phyloP scores from a whole-genome alignment of 768 basidiomycete genomes.

The Rhodosporidiobolus odoratus region DNA sequence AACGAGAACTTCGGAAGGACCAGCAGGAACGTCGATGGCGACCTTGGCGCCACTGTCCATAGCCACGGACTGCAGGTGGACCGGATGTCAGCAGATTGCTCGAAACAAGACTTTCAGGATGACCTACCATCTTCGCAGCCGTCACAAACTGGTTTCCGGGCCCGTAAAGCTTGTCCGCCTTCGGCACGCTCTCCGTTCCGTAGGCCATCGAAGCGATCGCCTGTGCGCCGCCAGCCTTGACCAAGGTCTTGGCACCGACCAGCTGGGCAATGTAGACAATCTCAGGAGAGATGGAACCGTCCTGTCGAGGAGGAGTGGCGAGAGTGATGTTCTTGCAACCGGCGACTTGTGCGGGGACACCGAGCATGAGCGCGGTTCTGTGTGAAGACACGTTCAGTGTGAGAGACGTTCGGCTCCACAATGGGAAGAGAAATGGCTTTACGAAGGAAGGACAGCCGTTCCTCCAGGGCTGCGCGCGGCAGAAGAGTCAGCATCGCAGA shows the following conservation, averaged over 20 bases:
- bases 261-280: conserved; percentile 93
- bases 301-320: conserved; percentile 88
- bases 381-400: background rate
- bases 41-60: conserved; percentile 96
- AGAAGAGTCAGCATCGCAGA: background rate
- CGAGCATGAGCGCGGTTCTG: conserved; percentile 88
- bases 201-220: conserved; percentile 95
- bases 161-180: conserved; percentile 99
- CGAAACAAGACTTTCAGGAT: background rate
- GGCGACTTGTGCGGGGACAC: conserved; percentile 94
- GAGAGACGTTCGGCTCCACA: background rate
- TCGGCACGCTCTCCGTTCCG: conserved; percentile 88
- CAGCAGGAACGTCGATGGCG: conserved; percentile 98
- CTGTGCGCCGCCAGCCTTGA: conserved; percentile 94
- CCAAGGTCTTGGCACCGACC: conserved; percentile 79
- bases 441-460: conserved; percentile 85
- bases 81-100: background rate
- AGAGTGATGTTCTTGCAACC: conserved; percentile 86
- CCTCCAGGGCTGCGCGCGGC: conserved; percentile 63
- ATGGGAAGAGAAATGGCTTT: background rate
- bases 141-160: conserved; percentile 99
- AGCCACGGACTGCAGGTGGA: conserved; percentile 59
- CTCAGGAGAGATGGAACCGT: conserved; percentile 91
- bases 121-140: conserved; percentile 80
- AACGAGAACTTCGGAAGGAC: conserved; percentile 94